Evolutionary conservation across 1,284 basidiomycete species (phyloP).

Genomic region (Cystobasidium pallidum): DNA sequence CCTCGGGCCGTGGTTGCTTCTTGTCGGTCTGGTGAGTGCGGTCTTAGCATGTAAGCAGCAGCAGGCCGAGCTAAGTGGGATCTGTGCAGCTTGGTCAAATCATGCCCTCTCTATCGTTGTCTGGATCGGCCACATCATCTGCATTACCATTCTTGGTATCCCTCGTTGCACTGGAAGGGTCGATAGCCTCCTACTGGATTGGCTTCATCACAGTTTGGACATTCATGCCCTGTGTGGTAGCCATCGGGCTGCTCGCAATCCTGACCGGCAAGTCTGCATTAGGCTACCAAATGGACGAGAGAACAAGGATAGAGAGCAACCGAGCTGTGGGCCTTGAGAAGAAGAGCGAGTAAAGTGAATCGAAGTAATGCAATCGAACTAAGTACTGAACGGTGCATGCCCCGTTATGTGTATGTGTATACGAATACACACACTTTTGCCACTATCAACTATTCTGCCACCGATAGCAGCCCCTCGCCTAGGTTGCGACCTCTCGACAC

Average conservation of each 20-base stretch:
- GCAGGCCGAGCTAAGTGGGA: background rate
- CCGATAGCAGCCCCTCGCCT: no score
- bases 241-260: slow-evolving; percentile 12
- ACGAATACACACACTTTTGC: no score
- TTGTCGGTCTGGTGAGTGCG: slow-evolving; percentile 26
- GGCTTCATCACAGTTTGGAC: slow-evolving; percentile 37
- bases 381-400: no score
- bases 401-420: no score
- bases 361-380: no score
- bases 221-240: slow-evolving; percentile 37
- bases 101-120: slow-evolving; percentile 9
- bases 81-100: slow-evolving; percentile 4
- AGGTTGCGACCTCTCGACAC: no score
- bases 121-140: background rate
- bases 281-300: slow-evolving; percentile 31
- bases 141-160: slow-evolving; percentile 24
- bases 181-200: slow-evolving; percentile 40
- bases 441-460: no score
- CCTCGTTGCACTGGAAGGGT: slow-evolving; percentile 24
- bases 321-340: slow-evolving; percentile 13
- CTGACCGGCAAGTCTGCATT: slow-evolving; percentile 31
- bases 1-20: slow-evolving; percentile 30
- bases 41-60: background rate
- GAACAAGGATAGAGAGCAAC: slow-evolving; percentile 12
- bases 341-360: background rate